phyloP scores from a whole-genome alignment of 768 basidiomycete species.

The Astraeus odoratus region DNA sequence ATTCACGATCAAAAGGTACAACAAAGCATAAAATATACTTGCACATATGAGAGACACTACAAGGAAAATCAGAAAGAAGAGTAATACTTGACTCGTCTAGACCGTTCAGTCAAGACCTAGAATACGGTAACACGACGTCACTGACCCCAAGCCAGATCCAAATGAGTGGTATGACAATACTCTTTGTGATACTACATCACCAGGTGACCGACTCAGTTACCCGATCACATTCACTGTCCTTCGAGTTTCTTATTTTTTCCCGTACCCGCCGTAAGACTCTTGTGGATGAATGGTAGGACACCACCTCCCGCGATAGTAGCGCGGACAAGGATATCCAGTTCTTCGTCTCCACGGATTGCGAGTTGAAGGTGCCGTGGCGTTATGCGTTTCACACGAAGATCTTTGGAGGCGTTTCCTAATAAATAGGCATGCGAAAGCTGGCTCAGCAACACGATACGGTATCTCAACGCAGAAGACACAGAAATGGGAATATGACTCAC shows the following conservation, averaged over 20 bases:
- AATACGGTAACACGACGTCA: background rate
- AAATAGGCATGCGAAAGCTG: background rate
- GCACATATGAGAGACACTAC: slow-evolving; percentile 4
- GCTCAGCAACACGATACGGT: background rate
- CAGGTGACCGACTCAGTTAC: background rate
- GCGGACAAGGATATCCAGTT: slow-evolving; percentile 89
- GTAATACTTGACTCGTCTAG: slow-evolving; percentile 13
- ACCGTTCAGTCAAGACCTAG: background rate
- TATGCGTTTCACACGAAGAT: slow-evolving; percentile 95
- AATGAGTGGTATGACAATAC: background rate
- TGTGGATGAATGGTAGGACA: slow-evolving; percentile 85
- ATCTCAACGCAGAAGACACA: too few relatives aligned
- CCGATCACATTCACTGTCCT: slow-evolving; percentile 15
- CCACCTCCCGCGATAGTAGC: slow-evolving; percentile 92
- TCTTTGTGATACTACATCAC: background rate
- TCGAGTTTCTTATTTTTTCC: slow-evolving; percentile 43
- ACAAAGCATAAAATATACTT: background rate
- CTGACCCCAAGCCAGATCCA: slow-evolving; percentile 1
- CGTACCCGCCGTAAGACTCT: slow-evolving; percentile 54
- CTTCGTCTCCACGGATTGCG: slow-evolving; percentile 95
- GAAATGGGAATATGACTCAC: slow-evolving; percentile 44
- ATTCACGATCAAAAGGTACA: background rate
- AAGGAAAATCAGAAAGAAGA: slow-evolving; percentile 7
- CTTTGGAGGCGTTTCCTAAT: slow-evolving; percentile 91
- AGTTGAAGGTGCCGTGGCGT: slow-evolving; percentile 94